Evolutionary conservation across 345 rosid genomes (phyloP).

Genomic region (Noccaea caerulescens): DNA sequence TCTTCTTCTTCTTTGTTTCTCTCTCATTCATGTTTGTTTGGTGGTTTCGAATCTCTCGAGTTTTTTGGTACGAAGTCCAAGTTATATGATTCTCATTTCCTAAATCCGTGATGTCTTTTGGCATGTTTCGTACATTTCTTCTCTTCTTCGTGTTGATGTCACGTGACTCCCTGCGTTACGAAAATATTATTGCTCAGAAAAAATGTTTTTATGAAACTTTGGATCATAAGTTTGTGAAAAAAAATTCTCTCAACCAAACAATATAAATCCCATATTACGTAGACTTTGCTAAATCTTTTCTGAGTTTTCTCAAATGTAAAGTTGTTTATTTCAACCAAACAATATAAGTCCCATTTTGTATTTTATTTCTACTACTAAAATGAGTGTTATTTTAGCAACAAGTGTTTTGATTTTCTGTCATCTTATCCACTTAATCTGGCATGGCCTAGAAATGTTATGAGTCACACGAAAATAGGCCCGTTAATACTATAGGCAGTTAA

Average conservation of each 20-base stretch:
- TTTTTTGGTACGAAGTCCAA: conserved; percentile 49
- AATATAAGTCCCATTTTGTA: background rate
- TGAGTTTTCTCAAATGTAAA: no score
- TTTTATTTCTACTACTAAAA: background rate
- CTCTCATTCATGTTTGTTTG: conserved; percentile 49
- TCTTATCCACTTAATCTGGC: conserved; percentile 31
- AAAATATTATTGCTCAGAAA: background rate
- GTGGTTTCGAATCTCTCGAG: conserved; percentile 28
- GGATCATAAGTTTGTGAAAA: background rate
- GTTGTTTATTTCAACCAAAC: background rate
- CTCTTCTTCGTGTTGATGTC: conserved; percentile 13
- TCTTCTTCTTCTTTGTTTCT: conserved; percentile 20
- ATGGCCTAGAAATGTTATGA: conserved; percentile 14
- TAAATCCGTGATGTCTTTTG: conserved; percentile 20
- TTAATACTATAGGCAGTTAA: background rate
- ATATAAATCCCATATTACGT: background rate
- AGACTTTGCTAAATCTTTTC: background rate
- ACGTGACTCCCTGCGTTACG: conserved; percentile 15
- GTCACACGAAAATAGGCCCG: conserved; percentile 6
- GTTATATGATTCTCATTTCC: conserved; percentile 37
- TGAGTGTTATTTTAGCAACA: background rate
- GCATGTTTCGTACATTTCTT: conserved; percentile 30
- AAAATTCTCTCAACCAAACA: background rate
- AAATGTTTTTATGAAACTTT: background rate
- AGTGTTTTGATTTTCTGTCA: conserved; percentile 21